phyloP scores from a whole-genome alignment of 2,329 filamentous ascomycete species.

The Apiospora sp. region DNA sequence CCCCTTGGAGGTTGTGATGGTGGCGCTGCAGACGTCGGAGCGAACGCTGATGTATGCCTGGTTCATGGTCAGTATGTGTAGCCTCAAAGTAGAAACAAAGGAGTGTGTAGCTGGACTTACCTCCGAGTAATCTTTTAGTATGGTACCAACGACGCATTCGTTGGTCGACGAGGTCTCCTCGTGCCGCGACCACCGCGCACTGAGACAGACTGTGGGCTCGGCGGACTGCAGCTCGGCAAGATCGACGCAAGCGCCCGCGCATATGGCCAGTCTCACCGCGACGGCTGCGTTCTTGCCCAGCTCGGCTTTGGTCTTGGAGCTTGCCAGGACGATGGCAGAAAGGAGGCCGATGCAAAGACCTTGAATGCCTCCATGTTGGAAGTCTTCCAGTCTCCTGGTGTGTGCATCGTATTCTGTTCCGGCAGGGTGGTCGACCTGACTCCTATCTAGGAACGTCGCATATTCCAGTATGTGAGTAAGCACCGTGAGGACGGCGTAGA shows the following conservation, averaged over 20 bases:
- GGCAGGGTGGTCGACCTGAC: too few species aligned
- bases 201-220: slow-evolving; percentile 2
- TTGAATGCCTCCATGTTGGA: slow-evolving; percentile 1
- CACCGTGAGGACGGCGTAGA: neutral
- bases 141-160: neutral
- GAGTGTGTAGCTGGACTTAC: neutral
- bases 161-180: neutral
- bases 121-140: neutral
- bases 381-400: neutral
- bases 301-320: slow-evolving; percentile 5
- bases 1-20: neutral
- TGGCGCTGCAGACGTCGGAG: slow-evolving; percentile 15
- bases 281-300: slow-evolving; percentile 2
- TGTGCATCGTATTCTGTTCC: neutral
- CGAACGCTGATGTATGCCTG: slow-evolving; percentile 18
- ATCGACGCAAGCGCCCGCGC: slow-evolving; percentile 10
- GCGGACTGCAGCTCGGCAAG: slow-evolving; percentile 10
- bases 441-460: neutral
- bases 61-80: neutral
- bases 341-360: neutral
- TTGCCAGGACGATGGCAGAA: slow-evolving; percentile 1
- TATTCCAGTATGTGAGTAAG: slow-evolving; percentile 17
- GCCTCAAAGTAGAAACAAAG: neutral
- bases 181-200: neutral
- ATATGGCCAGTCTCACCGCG: slow-evolving; percentile 11